Evolutionary conservation across 139 green algal genomes (phyloP), one percentile per base, ranked within the genome.

Genomic region (Pseudopediastrum boryanum): DNA sequence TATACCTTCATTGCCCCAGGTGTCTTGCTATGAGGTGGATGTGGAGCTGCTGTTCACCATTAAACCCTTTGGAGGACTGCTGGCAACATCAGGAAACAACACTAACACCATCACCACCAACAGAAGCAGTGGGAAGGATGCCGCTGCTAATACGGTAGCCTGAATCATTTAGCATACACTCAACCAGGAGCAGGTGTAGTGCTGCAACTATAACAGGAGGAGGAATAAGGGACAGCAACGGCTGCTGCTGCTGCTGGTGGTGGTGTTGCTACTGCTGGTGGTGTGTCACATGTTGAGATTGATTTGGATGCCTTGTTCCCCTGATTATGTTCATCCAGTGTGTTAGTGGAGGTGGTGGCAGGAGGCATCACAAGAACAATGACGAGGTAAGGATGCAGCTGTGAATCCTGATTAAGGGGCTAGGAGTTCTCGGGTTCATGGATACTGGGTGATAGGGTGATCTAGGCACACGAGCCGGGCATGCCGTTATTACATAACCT

Each of bases 21-120:
- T 80, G 42, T 39, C 73, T 7, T 59, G 43, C 0, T 82, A 76
- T 31, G 42, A 75, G 33, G 75, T 82, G 19, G 75, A 82, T n/a
- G 69, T 70, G 12, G 75, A 82, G 75, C 44, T 76, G 38, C 63
- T 75, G 50, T 82, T 82, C 38, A 74, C 75, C 8, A 65, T 41
- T 2, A 63, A 82, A 50, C 75, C 75, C 2, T 82, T 82, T 64
- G 54, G 73, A 43, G 63, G 41, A 56, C 25, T 23, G 12, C 36
- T 42, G 3, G n/a, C 25, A 31, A 21, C 33, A 38, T 43, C 21
- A 38, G 42, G n/a, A 8, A 48, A 48, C 33, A 56, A 25, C 21
- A 16, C 36, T 42, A 2, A 31, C 25, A 31, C 23, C 33, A 38
- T 43, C 21, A 38, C 31, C 8, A 58, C 25, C 5, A 23, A 21